Conservation (phyloP, 2,329 filamentous ascomycete species). For the Exophiala sp. region DNA sequence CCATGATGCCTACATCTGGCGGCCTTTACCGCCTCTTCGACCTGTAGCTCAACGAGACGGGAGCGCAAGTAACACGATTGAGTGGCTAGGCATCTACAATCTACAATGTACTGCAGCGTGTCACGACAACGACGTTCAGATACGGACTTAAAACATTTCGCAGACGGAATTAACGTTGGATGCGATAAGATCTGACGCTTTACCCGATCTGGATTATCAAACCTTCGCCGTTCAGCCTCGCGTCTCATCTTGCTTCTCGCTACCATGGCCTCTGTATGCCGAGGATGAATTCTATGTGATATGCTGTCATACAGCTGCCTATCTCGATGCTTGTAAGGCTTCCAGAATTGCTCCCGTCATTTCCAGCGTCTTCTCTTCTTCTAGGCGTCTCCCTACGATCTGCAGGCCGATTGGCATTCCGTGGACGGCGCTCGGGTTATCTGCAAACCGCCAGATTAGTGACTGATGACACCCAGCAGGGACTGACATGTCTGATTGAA, state of each 20-base stretch:
- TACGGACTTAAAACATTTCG: too few relatives aligned
- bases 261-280: too few relatives aligned
- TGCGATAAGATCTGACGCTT: not conserved
- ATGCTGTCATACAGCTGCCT: too few relatives aligned
- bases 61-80: too few relatives aligned
- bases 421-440: conserved; percentile 1
- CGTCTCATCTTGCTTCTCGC: not conserved
- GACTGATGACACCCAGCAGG: not conserved
- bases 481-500: not conserved
- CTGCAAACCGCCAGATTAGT: not conserved
- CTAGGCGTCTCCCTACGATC: not conserved
- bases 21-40: not conserved
- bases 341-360: not conserved
- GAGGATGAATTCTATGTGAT: too few relatives aligned
- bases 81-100: too few relatives aligned
- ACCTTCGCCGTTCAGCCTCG: not conserved
- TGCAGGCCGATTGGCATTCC: conserved; percentile 4
- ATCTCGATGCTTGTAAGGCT: not conserved
- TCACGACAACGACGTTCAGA: too few relatives aligned
- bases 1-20: conserved; percentile 29
- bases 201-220: not conserved
- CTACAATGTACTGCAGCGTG: too few relatives aligned
- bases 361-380: conserved; percentile 1
- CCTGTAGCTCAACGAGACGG: not conserved
- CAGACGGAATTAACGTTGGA: too few relatives aligned